Conservation (phyloP, 2,329 filamentous ascomycete genomes). For the Aspergillus arachidicola region DNA sequence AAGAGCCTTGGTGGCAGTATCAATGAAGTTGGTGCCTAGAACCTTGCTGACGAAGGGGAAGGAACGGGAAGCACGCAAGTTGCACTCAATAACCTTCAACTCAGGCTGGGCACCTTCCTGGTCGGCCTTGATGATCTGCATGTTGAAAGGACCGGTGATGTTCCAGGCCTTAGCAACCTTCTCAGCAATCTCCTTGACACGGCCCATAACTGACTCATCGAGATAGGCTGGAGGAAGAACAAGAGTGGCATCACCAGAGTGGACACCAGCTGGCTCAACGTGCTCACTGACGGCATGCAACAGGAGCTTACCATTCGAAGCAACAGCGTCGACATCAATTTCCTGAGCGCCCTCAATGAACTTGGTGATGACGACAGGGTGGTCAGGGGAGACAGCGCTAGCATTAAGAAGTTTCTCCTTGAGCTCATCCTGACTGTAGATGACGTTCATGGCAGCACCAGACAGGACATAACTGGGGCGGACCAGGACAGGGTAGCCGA, state of each 20-base stretch:
- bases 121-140: conserved; percentile 97
- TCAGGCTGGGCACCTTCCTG: conserved; percentile 72
- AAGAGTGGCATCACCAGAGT: conserved; percentile 95
- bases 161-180: conserved; percentile 97
- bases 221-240: conserved; percentile 85
- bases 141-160: conserved; percentile 98
- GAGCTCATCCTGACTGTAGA: conserved; percentile 82
- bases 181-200: conserved; percentile 91
- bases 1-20: conserved; percentile 89
- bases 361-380: conserved; percentile 97
- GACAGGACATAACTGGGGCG: conserved; percentile 95
- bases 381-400: conserved; percentile 86
- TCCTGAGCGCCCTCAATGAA: conserved; percentile 97
- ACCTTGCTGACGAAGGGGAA: conserved; percentile 99
- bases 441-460: conserved; percentile 97
- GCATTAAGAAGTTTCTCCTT: conserved; percentile 94
- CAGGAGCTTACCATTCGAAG: conserved; percentile 80
- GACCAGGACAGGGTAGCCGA: conserved; percentile 92
- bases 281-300: conserved; percentile 94
- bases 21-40: conserved; percentile 94
- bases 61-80: conserved; percentile 92
- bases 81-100: conserved; percentile 97
- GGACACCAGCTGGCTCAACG: conserved; percentile 94
- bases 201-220: conserved; percentile 74
- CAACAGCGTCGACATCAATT: conserved; percentile 94